Evolutionary conservation across 306 rosid species (phyloP).

Genomic region (Cajanus cajan): DNA sequence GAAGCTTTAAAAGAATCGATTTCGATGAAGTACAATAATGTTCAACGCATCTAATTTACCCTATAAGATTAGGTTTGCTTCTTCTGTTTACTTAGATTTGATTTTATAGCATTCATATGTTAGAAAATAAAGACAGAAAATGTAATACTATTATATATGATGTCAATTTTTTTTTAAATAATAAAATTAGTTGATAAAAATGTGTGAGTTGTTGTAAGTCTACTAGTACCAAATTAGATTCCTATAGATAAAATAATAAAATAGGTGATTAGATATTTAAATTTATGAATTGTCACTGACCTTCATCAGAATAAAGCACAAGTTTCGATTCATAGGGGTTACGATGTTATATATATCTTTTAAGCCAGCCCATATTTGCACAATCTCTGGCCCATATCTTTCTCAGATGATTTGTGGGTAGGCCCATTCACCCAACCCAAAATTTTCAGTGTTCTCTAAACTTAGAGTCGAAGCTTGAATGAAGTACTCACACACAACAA

Average conservation of each 20-base stretch:
- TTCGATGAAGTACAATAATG: not conserved
- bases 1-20: not conserved
- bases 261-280: not conserved
- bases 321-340: not conserved
- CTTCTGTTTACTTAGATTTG: not conserved
- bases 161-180: not conserved
- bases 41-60: not conserved
- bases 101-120: too few species aligned
- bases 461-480: not conserved
- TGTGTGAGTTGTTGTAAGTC: too few species aligned
- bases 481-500: not conserved
- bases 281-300: not conserved
- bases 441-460: not conserved
- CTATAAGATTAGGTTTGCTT: not conserved
- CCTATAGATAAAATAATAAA: not conserved
- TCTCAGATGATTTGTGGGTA: not conserved
- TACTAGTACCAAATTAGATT: too few species aligned
- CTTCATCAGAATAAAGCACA: not conserved
- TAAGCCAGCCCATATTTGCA: not conserved
- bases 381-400: not conserved
- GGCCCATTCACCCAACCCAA: not conserved
- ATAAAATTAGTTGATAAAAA: not conserved
- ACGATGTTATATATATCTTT: not conserved
- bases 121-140: too few species aligned
- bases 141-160: too few species aligned